Evolutionary conservation across 2,329 filamentous ascomycete species (phyloP).

Genomic region (Fusarium ambrosium): DNA sequence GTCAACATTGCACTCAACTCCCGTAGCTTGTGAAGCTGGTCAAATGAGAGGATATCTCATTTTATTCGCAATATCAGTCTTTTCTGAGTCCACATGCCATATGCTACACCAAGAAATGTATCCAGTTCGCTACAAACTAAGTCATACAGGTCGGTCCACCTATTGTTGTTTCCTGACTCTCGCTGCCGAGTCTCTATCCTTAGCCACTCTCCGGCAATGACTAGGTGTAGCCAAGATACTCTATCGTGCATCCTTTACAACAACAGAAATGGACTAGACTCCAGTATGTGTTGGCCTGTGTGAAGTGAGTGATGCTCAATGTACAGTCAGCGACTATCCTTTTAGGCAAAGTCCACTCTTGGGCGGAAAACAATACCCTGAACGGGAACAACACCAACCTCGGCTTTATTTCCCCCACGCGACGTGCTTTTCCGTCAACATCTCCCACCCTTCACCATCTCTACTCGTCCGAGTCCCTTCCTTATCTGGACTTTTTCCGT

Average conservation of each 20-base stretch:
- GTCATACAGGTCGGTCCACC: neutral
- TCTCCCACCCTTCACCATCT: neutral
- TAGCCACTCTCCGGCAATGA: neutral
- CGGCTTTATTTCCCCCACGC: neutral
- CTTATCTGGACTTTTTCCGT: conserved; percentile 2
- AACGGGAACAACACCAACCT: conserved; percentile 2
- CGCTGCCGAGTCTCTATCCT: neutral
- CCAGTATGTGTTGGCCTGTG: neutral
- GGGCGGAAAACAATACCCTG: neutral
- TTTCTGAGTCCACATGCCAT: neutral
- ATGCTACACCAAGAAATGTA: neutral
- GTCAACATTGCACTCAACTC: neutral
- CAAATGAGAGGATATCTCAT: neutral
- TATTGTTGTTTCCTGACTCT: neutral
- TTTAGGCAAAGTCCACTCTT: neutral
- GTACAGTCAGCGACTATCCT: neutral
- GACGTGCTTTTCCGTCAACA: neutral
- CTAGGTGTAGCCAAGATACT: neutral
- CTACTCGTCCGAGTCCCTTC: neutral
- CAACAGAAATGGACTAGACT: neutral
- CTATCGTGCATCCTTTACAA: neutral
- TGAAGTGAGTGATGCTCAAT: neutral
- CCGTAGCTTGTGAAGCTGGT: neutral
- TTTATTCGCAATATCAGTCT: neutral
- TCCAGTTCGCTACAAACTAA: neutral